These are phyloP conservation scores for Bipolaris bicolor DNA, from an alignment of 2,329 filamentous ascomycete species.

Conservation along the genomic window DNA sequence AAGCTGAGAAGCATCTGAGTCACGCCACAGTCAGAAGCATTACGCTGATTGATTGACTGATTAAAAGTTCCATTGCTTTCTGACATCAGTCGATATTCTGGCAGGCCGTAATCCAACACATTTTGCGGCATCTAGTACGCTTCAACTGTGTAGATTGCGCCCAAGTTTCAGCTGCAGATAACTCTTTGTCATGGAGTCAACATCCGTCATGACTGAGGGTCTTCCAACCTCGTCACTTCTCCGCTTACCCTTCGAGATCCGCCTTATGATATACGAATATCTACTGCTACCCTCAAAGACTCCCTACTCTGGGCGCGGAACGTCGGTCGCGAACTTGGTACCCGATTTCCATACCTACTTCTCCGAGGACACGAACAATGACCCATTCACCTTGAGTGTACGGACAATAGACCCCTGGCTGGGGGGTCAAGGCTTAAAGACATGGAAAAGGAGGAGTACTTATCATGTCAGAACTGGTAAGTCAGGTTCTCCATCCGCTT, in stretches of 20 bases:
- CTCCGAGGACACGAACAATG: conserved; percentile 36
- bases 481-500: conserved; percentile 6
- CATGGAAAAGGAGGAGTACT: conserved; percentile 45
- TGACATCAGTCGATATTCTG: not conserved
- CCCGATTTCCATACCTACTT: conserved; percentile 54
- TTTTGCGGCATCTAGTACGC: not conserved
- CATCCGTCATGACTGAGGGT: not conserved
- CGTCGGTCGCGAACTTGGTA: conserved; percentile 42
- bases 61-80: not conserved
- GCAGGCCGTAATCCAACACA: not conserved
- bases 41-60: not conserved
- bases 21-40: not conserved
- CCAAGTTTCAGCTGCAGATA: not conserved
- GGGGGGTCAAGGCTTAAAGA: conserved; percentile 28
- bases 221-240: conserved; percentile 45
- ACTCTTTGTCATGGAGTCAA: conserved; percentile 14
- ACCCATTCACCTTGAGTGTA: conserved; percentile 49
- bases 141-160: not conserved
- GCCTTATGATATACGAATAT: conserved; percentile 55
- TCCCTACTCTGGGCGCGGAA: conserved; percentile 36
- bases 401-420: conserved; percentile 53
- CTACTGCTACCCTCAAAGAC: conserved; percentile 50
- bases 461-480: conserved; percentile 48
- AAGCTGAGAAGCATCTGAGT: conserved; percentile 2
- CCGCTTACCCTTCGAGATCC: conserved; percentile 54